phyloP scores from a whole-genome alignment of 2,329 filamentous ascomycete genomes.

The Phyllosticta capitalensis region DNA sequence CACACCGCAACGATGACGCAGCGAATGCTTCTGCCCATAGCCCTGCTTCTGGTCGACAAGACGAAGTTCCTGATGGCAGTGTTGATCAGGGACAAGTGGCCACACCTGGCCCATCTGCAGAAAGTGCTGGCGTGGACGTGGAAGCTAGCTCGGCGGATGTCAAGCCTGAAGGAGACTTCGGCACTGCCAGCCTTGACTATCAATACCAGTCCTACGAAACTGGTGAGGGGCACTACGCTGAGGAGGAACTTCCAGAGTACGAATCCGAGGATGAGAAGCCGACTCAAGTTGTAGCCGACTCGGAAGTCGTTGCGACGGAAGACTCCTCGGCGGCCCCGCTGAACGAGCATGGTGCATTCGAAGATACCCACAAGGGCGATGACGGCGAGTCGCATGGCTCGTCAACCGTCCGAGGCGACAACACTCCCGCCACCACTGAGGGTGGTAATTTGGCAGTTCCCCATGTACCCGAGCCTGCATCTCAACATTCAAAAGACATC shows the following conservation, averaged over 20 bases:
- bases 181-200: background rate
- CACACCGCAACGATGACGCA: background rate
- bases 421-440: conserved; percentile 14
- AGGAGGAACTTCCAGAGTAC: conserved; percentile 1
- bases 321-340: background rate
- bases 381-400: conserved; percentile 19
- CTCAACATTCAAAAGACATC: background rate
- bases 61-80: background rate
- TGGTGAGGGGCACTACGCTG: background rate
- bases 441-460: background rate
- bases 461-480: background rate
- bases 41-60: background rate
- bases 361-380: conserved; percentile 35
- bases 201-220: background rate
- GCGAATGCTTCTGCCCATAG: background rate
- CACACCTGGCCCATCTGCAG: background rate
- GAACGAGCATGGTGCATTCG: conserved; percentile 35
- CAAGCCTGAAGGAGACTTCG: background rate
- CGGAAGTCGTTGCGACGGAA: background rate
- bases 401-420: conserved; percentile 26
- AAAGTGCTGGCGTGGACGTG: background rate
- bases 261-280: background rate
- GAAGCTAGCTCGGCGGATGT: background rate
- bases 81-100: background rate
- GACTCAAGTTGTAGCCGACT: background rate